Percentiles rank a stretch among this genome's conserved stretches.
Conservation (phyloP, 2,329 filamentous ascomycete genomes). For the Aspergillus sp. region DNA sequence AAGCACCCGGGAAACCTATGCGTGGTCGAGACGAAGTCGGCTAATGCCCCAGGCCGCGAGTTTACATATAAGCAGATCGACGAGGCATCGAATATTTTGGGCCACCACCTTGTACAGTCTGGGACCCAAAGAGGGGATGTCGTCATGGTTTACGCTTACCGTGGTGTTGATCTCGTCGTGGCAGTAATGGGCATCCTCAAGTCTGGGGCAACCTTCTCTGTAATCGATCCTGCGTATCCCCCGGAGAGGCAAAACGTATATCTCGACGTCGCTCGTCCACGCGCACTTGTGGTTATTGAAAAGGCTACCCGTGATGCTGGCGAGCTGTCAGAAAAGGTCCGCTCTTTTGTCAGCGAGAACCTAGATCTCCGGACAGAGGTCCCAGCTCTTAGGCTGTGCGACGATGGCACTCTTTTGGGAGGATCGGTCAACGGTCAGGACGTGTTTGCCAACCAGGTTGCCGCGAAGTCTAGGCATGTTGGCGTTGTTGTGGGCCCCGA, state of each 20-base stretch:
- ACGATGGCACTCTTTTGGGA: conserved; percentile 64
- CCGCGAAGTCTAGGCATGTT: conserved; percentile 49
- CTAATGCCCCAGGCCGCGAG: conserved; percentile 46
- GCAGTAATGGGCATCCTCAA: conserved; percentile 68
- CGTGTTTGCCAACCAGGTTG: conserved; percentile 49
- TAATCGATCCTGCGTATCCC: conserved; percentile 73
- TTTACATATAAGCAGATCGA: conserved; percentile 85
- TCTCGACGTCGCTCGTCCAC: conserved; percentile 67
- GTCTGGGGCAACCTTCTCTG: conserved; percentile 51
- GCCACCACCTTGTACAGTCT: conserved; percentile 65
- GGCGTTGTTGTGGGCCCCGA: conserved; percentile 78
- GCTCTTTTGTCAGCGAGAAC: conserved; percentile 61
- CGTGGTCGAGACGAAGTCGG: conserved; percentile 54
- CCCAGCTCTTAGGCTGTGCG: conserved; percentile 60
- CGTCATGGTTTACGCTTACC: conserved; percentile 84
- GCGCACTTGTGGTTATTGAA: conserved; percentile 62
- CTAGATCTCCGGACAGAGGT: conserved; percentile 64
- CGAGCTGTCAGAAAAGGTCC: conserved; percentile 51
- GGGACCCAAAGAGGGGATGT: conserved; percentile 74
- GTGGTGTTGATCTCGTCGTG: conserved; percentile 67
- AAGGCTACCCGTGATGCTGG: conserved; percentile 61
- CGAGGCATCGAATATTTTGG: conserved; percentile 70
- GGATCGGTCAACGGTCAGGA: conserved; percentile 59
- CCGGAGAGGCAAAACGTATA: conserved; percentile 73
- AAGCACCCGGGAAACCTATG: conserved; percentile 59